Conservation (phyloP, 345 rosid genomes). For the Schrenkiella parvula region DNA sequence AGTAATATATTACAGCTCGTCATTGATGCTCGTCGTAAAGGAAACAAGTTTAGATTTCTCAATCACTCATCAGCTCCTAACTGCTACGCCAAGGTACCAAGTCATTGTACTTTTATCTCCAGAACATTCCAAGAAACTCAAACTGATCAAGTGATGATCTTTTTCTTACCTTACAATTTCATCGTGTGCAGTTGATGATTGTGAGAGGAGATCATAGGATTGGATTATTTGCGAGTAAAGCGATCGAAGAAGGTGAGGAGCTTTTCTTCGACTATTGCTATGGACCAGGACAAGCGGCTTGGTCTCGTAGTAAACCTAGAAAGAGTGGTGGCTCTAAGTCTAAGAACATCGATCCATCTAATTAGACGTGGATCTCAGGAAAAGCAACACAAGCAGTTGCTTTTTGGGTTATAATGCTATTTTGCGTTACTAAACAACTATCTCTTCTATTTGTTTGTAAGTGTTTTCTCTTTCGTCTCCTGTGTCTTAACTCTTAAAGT, state of each 20-base stretch:
- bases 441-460: background rate
- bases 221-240: constrained; percentile 71
- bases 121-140: background rate
- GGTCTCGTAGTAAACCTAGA: constrained; percentile 45
- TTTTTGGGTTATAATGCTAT: background rate
- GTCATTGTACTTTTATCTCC: background rate
- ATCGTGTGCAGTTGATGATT: constrained; percentile 56
- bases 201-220: constrained; percentile 94
- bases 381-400: background rate
- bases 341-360: background rate
- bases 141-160: background rate
- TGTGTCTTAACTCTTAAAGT: background rate
- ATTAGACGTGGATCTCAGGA: background rate
- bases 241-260: constrained; percentile 81
- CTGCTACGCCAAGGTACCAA: constrained; percentile 78
- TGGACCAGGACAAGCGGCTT: constrained; percentile 64
- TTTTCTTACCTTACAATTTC: background rate
- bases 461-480: background rate
- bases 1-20: constrained; percentile 45
- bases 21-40: constrained; percentile 84
- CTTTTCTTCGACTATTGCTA: constrained; percentile 77
- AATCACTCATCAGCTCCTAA: constrained; percentile 84
- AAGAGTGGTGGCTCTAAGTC: constrained; percentile 55
- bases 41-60: constrained; percentile 86
- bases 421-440: background rate